Evolutionary conservation across 768 basidiomycete genomes (phyloP).

Genomic region (Serendipita sp.): DNA sequence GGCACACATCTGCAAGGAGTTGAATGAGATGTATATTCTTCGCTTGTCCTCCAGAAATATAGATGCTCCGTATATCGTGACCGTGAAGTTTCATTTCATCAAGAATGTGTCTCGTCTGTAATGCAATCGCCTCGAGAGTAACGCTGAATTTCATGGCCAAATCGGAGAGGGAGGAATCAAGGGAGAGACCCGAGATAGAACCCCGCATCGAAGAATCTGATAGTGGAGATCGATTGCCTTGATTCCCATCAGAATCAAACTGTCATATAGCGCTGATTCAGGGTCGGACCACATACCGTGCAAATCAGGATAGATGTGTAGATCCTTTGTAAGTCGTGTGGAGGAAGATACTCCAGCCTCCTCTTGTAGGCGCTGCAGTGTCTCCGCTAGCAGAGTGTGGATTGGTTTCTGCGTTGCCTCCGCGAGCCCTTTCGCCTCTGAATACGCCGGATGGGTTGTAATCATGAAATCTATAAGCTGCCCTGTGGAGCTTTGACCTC

Average conservation of each 20-base stretch:
- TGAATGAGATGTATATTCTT: conserved; percentile 80
- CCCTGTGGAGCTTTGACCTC: conserved; percentile 97
- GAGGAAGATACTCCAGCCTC: conserved; percentile 42
- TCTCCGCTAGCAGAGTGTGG: conserved; percentile 47
- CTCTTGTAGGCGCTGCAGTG: conserved; percentile 46
- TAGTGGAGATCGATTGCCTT: conserved; percentile 90
- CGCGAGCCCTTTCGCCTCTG: conserved; percentile 45
- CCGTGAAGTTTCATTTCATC: conserved; percentile 79
- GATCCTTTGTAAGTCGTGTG: conserved; percentile 73
- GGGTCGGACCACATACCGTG: conserved; percentile 39
- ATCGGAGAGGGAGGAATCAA: conserved; percentile 59
- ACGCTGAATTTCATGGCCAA: conserved; percentile 83
- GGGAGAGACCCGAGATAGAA: conserved; percentile 64
- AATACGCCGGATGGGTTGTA: conserved; percentile 76
- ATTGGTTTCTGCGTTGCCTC: conserved; percentile 25
- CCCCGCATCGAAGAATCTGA: conserved; percentile 94
- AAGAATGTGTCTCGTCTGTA: conserved; percentile 88
- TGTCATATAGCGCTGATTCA: background rate
- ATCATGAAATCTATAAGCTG: conserved; percentile 94
- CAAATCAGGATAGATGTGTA: conserved; percentile 91
- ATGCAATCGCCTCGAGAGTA: conserved; percentile 81
- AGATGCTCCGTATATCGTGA: conserved; percentile 66
- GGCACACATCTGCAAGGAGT: conserved; percentile 73
- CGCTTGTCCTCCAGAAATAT: conserved; percentile 87
- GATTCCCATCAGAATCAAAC: background rate